phyloP scores from a whole-genome alignment of 257 asterid species.

The Petrea volubilis region DNA sequence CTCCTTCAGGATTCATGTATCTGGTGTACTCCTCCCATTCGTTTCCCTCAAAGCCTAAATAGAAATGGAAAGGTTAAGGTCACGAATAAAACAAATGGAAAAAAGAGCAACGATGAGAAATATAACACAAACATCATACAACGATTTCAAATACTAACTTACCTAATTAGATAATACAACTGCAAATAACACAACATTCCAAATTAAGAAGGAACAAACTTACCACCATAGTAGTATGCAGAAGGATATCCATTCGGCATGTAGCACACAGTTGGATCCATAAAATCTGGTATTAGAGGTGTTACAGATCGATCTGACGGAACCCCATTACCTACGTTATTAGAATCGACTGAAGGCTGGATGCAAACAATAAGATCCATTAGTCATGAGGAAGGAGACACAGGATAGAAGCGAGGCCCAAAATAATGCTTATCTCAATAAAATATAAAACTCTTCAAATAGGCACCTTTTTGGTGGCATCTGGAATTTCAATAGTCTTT shows the following conservation, averaged over 20 bases:
- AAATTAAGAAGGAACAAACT: background rate
- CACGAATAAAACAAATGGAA: background rate
- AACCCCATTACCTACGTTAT: conserved; percentile 31
- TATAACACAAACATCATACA: background rate
- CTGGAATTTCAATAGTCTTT: conserved; percentile 41
- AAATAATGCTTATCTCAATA: background rate
- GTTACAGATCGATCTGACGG: conserved; percentile 47
- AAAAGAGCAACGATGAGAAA: background rate
- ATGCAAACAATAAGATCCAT: background rate
- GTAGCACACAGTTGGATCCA: conserved; percentile 50
- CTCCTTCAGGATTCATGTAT: conserved; percentile 52
- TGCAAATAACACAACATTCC: background rate
- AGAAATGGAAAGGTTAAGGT: background rate
- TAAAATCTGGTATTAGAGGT: conserved; percentile 41
- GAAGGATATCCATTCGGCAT: conserved; percentile 49
- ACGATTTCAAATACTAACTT: no score
- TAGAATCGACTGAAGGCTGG: conserved; percentile 48
- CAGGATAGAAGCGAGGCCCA: background rate
- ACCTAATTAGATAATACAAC: background rate
- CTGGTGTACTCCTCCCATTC: conserved; percentile 58
- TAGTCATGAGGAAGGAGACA: background rate
- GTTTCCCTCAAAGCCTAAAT: conserved; percentile 43
- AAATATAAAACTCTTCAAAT: background rate
- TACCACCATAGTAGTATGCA: conserved; percentile 51
- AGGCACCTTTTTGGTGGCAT: conserved; percentile 48